A percentile compares a stretch with the other conserved stretches of the same genome.
phyloP scores from a whole-genome alignment of 768 basidiomycete species.

The Floccularia luteovirens region DNA sequence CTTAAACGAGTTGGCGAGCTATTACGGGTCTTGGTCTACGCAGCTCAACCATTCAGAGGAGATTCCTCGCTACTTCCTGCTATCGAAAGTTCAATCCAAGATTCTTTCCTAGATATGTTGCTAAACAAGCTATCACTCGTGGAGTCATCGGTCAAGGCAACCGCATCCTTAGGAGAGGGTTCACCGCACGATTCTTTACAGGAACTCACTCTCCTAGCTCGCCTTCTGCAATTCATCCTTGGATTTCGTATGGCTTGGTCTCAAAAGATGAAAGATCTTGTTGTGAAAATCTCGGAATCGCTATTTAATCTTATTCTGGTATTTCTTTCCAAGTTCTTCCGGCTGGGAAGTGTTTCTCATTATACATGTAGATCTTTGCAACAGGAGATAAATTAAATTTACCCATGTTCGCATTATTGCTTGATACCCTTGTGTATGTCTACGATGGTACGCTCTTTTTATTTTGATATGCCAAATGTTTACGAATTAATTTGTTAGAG shows the following conservation, averaged over 20 bases:
- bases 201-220: slow-evolving; percentile 48
- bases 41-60: slow-evolving; percentile 58
- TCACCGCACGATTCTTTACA: slow-evolving; percentile 21
- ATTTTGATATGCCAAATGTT: slow-evolving; percentile 1
- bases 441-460: slow-evolving; percentile 50
- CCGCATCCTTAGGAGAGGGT: slow-evolving; percentile 9
- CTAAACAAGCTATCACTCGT: slow-evolving; percentile 35
- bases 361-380: slow-evolving; percentile 39
- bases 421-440: slow-evolving; percentile 70
- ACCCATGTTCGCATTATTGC: slow-evolving; percentile 53
- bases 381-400: slow-evolving; percentile 45
- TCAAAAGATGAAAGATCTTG: slow-evolving; percentile 34
- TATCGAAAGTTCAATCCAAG: slow-evolving; percentile 50
- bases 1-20: slow-evolving; percentile 57
- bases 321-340: slow-evolving; percentile 20
- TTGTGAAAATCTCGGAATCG: slow-evolving; percentile 28
- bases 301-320: slow-evolving; percentile 50
- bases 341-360: slow-evolving; percentile 1
- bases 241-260: slow-evolving; percentile 60
- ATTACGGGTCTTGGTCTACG: slow-evolving; percentile 59
- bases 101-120: slow-evolving; percentile 45
- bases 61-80: slow-evolving; percentile 30
- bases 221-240: slow-evolving; percentile 67
- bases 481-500: no score
- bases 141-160: slow-evolving; percentile 23